A percentile compares a stretch with the other conserved stretches of the same genome.
Evolutionary conservation across 2,329 filamentous ascomycete genomes (phyloP).

Genomic region (Fusarium sp.): DNA sequence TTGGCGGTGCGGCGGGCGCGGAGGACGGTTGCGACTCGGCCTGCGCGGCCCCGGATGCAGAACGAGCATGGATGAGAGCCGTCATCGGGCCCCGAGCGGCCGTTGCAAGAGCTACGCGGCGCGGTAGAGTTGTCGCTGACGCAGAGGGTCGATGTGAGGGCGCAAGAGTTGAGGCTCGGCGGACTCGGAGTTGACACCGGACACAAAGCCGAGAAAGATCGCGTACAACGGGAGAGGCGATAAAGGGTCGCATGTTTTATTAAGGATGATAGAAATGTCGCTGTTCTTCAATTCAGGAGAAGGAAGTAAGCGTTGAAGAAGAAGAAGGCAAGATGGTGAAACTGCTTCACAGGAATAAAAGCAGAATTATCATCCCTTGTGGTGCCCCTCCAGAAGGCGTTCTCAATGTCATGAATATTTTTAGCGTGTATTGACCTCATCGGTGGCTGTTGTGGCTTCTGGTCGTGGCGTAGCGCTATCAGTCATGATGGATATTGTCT

Average conservation of each 20-base stretch:
- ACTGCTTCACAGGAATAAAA: conserved; percentile 1
- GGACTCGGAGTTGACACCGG: conserved; percentile 49
- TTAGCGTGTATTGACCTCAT: conserved; percentile 23
- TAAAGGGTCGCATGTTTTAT: conserved; percentile 44
- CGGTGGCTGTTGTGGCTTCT: conserved; percentile 10
- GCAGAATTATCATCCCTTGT: conserved; percentile 2
- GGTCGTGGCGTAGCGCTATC: background rate
- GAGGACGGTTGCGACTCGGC: conserved; percentile 11
- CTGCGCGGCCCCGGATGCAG: conserved; percentile 30
- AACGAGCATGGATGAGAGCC: conserved; percentile 16
- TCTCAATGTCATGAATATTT: conserved; percentile 30
- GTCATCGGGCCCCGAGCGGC: conserved; percentile 6
- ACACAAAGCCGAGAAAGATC: conserved; percentile 50
- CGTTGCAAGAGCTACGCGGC: conserved; percentile 11
- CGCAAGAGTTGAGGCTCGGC: conserved; percentile 41
- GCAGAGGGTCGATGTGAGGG: conserved; percentile 30
- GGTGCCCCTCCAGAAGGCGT: conserved; percentile 8
- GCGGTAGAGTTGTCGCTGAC: conserved; percentile 9
- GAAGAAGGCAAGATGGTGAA: background rate
- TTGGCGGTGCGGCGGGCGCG: conserved; percentile 32
- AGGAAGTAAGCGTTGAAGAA: background rate
- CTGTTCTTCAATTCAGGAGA: background rate
- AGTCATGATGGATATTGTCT: conserved; percentile 14
- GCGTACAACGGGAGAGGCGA: conserved; percentile 41
- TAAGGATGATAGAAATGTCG: background rate